Evolutionary conservation across 192 early-diverging fungal genomes (phyloP), one percentile per base, ranked within the genome.

Genomic region (Backusella tarrabulga): DNA sequence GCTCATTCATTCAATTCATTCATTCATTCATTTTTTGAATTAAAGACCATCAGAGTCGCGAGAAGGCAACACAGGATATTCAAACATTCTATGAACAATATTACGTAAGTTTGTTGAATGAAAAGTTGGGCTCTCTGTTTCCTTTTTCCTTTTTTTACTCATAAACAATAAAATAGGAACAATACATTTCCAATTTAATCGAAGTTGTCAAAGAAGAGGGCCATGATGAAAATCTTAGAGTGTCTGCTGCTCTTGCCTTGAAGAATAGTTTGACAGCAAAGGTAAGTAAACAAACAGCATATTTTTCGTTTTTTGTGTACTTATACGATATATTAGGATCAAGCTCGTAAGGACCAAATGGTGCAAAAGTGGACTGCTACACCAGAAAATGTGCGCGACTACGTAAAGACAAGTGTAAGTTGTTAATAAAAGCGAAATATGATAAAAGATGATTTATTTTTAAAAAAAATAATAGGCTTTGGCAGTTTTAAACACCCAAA

Each of bases 191-290:
- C 93, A 77, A 95, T 97, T 82, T 91, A 63, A 63, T 63, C 56
- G 56, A 63, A 29, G 56, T 99, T 34, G 87, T 89, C 32, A 96
- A 91, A 77, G 96, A 97, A 80, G 84, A 85, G 75, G 87, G 56
- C 11, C 56, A 84, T 68, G 82, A 85, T 42, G 76, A 86, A 15
- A 72, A 83, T 35, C 91, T 95, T 83, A 92, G 97, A 76, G 85
- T 85, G 36, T 89, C 93, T 21, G 96, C 97, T 36, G 98, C 95
- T 84, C 83, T 99, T 73, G 92, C 92, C 52, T 84, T 99, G 76
- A 99, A 99, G 90, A 99, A 99, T 84, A 85, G 94, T 56, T 83
- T 99, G 74, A 85, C 88, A 8, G 93, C 96, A 71, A 96, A 93
- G 88, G 96, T 95, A 87, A 76, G 32, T 11, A 54, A 72, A 41